A percentile compares a stretch with the other conserved stretches of the same genome.
Evolutionary conservation across 257 asterid species (phyloP).

Genomic region (Solanum bulbocastanum): DNA sequence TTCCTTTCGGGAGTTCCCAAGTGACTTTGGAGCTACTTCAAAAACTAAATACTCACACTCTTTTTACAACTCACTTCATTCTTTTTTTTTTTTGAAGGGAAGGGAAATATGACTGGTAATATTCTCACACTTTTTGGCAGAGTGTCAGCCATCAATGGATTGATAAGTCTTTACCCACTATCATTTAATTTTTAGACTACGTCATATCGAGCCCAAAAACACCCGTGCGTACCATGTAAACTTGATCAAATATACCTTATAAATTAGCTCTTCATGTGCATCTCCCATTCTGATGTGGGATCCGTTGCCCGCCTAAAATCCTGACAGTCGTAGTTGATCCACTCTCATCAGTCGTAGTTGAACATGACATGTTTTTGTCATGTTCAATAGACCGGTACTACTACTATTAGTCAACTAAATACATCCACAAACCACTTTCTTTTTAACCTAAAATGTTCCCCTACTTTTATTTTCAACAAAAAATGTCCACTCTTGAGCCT

Average conservation of each 20-base stretch:
- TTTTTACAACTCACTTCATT: too few relatives aligned
- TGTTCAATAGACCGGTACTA: background rate
- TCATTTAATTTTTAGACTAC: background rate
- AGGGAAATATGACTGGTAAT: too few relatives aligned
- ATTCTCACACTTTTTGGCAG: too few relatives aligned
- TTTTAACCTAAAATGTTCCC: background rate
- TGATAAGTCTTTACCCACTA: too few relatives aligned
- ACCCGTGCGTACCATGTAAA: too few relatives aligned
- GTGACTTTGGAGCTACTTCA: too few relatives aligned
- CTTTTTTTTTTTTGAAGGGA: too few relatives aligned
- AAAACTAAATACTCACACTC: too few relatives aligned
- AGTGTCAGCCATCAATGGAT: too few relatives aligned
- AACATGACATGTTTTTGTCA: background rate
- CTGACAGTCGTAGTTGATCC: too few relatives aligned
- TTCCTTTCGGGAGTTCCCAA: too few relatives aligned
- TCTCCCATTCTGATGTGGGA: background rate
- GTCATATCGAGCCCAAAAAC: background rate
- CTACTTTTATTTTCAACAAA: background rate
- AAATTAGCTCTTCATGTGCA: background rate
- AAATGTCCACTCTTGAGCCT: background rate
- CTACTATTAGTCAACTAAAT: background rate
- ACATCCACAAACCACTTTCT: background rate
- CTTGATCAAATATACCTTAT: background rate
- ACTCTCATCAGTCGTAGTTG: background rate
- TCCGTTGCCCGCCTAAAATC: background rate